phyloP scores from a whole-genome alignment of 2,329 filamentous ascomycete species.

The Bipolaris gigantea region DNA sequence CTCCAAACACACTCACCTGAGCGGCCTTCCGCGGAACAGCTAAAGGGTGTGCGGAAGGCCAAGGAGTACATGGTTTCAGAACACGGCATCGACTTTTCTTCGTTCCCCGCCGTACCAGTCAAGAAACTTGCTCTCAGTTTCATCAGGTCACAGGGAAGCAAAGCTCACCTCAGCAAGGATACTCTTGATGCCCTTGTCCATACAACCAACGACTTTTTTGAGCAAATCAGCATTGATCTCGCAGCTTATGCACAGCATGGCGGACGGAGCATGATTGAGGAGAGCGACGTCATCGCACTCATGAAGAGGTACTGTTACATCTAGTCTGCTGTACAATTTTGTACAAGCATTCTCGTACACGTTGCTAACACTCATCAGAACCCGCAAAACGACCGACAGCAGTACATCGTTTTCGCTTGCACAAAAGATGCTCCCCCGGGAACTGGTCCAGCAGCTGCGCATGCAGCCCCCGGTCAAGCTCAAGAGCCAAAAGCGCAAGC shows the following conservation, averaged over 20 bases:
- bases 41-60: slow-evolving; percentile 32
- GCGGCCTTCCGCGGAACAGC: slow-evolving; percentile 15
- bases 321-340: slow-evolving; percentile 22
- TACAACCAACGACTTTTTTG: slow-evolving; percentile 89
- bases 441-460: slow-evolving; percentile 79
- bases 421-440: slow-evolving; percentile 76
- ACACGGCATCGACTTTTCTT: slow-evolving; percentile 74
- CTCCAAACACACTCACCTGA: slow-evolving; percentile 34
- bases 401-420: slow-evolving; percentile 85
- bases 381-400: slow-evolving; percentile 67
- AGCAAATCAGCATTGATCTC: slow-evolving; percentile 80
- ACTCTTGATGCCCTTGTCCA: slow-evolving; percentile 74
- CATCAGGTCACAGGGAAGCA: slow-evolving; percentile 67
- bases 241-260: slow-evolving; percentile 79
- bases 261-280: slow-evolving; percentile 81
- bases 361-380: slow-evolving; percentile 20
- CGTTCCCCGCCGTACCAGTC: slow-evolving; percentile 71
- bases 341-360: slow-evolving; percentile 9
- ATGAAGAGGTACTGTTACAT: slow-evolving; percentile 72
- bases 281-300: slow-evolving; percentile 77
- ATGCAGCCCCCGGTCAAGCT: slow-evolving; percentile 58
- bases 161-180: slow-evolving; percentile 71
- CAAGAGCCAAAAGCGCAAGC: slow-evolving; percentile 49
- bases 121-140: slow-evolving; percentile 73
- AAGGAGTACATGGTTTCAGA: slow-evolving; percentile 65